Base-by-base conservation (phyloP, 1,284 basidiomycete genomes). In the Fomitiporia mediterranea region DNA sequence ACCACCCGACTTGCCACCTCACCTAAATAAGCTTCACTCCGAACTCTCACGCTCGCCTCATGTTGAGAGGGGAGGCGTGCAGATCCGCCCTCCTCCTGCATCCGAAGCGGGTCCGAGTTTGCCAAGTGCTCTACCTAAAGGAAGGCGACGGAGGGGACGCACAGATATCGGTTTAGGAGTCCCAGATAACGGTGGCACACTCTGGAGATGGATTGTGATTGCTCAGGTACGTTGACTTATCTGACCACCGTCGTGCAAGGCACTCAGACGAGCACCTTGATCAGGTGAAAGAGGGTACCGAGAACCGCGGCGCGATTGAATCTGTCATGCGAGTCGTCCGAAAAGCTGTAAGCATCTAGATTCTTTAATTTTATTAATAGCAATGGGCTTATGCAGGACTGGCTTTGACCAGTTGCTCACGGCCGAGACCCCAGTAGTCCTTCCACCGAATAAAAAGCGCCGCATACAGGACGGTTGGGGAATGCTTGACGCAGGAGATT, bases 221-320 rank as follows among this genome's bases (percentile, higher is more conserved):
- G 88, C 83, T 5, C 84, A 90, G 74, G 86, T 83, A 63, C 62
- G 60, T 59, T 40, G 19, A 15, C 19, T 32, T 13, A 15, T 53
- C 23, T 21, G 37, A 8, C n/a, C 7, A 47, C 34, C 30, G 34
- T 40, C 7, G n/a, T 43, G 15, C 40, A 43, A 23, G 37, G 19
- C 17, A 11, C 53, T 39, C 13, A 46, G 13, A 27, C 21, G 43
- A 27, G 21, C 43, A 28, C 8, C 11, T 21, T 50, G 28, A 55
- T 56, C 56, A 89, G 85, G 86, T 91, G 52, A 91, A 88, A 66
- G 84, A 89, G 62, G 88, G 88, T 3, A 86, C 86, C n/a, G 87
- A 91, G 71, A 80, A 78, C 52, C 77, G 83, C 62, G 88, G 87
- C 15, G 79, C 82, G 0, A 82, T 90, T 53, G 86, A 89, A 64